Base-by-base conservation (phyloP, 495 filamentous ascomycete species). In the Thermochaetoides thermophila region DNA sequence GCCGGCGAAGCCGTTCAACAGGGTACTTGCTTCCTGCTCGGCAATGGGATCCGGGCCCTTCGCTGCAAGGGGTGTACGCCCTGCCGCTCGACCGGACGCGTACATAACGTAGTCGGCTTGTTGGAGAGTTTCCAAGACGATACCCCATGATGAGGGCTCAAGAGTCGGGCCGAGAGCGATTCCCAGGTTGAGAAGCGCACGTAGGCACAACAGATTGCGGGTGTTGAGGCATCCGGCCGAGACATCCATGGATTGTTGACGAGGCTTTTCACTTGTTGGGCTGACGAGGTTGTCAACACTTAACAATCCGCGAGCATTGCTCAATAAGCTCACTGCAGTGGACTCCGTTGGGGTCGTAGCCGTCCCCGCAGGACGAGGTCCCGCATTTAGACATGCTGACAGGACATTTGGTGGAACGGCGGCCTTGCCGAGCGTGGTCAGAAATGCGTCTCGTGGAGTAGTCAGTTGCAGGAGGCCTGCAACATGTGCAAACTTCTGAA, bases 401-500 rank as follows among this genome's bases (percentile, higher is more conserved):
- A 82, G 54, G 11, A 81, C 61, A 46, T 81, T 78, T 5, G 79
- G 68, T 7, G 89, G 89, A 7, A 95, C 80, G 19, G 89, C 82
- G 20, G 86, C 75, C 52, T 97, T 97, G 5, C 81, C 84, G 3
- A 97, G 64, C 0, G 85, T 92, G 4, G 89, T 96, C 16, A 97
- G 59, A 42, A 97, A 92, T 3, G 89, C 87, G 65, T 97, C 89
- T 34, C 91, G 64, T 8, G 89, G 83, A 2, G 89, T 94, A 16
- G 68, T 61, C 13, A 95, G 68, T 32, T 81, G 70, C 13, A 97
- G 61, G 34, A 97, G 63, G 10, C 89, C 89, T 14, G 89, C 84
- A 6, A 95, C 89, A 50, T 97, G 89, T 1, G 91, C 79, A 48
- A 97, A 78, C 44, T 92, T 92, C 47, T 97, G 89, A 43, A 96